phyloP scores from a whole-genome alignment of 345 rosid species.

The Capsella bursapastoris region DNA sequence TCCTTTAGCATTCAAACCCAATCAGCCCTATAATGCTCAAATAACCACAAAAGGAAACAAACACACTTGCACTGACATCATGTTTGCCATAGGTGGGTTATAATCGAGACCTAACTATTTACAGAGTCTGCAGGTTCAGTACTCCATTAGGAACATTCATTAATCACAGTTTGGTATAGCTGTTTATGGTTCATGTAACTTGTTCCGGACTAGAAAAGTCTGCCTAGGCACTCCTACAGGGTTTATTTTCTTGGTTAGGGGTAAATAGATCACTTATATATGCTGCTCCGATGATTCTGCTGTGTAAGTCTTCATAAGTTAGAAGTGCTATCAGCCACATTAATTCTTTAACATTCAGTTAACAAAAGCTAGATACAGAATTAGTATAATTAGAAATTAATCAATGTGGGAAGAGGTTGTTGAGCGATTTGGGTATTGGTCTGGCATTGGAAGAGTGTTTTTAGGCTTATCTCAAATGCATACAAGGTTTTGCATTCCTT shows the following conservation, averaged over 20 bases:
- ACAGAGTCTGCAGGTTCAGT: constrained; percentile 10
- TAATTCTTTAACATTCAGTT: neutral
- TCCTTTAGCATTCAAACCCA: neutral
- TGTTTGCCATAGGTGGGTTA: constrained; percentile 1
- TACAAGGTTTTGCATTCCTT: neutral
- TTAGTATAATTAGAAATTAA: neutral
- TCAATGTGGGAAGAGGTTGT: neutral
- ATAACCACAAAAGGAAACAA: too few relatives aligned
- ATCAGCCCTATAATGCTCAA: neutral
- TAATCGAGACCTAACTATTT: neutral
- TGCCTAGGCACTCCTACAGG: neutral
- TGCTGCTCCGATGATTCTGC: neutral
- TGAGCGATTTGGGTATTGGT: neutral
- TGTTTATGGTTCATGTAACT: too few relatives aligned
- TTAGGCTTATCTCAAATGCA: neutral
- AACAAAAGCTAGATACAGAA: neutral
- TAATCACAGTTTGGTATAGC: neutral
- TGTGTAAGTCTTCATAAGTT: neutral
- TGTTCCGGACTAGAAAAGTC: neutral
- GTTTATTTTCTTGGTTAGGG: neutral
- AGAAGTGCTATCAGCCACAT: neutral
- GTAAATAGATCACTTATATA: neutral
- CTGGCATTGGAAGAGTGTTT: neutral
- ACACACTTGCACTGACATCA: neutral
- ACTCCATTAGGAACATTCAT: neutral